A percentile compares a stretch with the other conserved stretches of the same genome.
Conservation (phyloP, 2,329 filamentous ascomycete genomes). For the Fusarium sp. region DNA sequence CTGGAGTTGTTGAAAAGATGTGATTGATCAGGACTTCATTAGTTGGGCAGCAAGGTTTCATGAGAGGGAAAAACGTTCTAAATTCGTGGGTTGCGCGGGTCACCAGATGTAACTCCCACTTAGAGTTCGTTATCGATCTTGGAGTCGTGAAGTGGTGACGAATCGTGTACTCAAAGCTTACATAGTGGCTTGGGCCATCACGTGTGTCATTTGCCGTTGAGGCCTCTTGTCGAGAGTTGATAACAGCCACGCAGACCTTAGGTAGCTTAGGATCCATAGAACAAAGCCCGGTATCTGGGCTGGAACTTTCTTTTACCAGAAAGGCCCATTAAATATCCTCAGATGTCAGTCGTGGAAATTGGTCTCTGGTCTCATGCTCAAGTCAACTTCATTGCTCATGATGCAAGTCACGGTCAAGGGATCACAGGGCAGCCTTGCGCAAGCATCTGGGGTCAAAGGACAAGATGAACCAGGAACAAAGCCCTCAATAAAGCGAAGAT, state of each 20-base stretch:
- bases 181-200: background rate
- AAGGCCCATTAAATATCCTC: rapidly evolving
- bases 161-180: too few relatives aligned
- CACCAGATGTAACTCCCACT: too few relatives aligned
- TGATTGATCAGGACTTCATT: background rate
- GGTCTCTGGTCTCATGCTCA: background rate
- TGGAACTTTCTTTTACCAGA: background rate
- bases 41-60: too few relatives aligned
- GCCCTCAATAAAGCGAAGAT: background rate
- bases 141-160: background rate
- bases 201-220: background rate
- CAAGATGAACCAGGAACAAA: too few relatives aligned
- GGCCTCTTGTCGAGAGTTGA: background rate
- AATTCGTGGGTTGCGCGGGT: too few relatives aligned
- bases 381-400: background rate
- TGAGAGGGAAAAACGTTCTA: too few relatives aligned
- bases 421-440: background rate
- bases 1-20: background rate
- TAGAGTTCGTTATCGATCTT: background rate
- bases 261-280: background rate
- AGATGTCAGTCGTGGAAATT: rapidly evolving
- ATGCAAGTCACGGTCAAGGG: background rate
- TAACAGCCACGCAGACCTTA: background rate
- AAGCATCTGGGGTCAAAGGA: background rate
- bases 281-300: background rate